Base-by-base conservation (phyloP, 129 eudicot species). In the Smallanthus sonchifolius region DNA sequence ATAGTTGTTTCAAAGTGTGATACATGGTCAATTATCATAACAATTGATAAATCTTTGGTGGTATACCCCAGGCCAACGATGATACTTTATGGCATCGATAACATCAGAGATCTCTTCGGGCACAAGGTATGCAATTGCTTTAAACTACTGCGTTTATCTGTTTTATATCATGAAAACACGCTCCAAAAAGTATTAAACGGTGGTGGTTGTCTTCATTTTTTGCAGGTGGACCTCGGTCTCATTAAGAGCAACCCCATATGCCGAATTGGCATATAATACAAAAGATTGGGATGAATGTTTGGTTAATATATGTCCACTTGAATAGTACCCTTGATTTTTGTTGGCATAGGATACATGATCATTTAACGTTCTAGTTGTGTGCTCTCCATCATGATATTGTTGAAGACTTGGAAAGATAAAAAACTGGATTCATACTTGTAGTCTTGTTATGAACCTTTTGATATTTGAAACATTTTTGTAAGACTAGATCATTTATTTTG, bases 41-140 rank as follows among this genome's bases (percentile, higher is more conserved):
- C 60, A 6, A 19, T 16, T 6, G 37, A 35, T 54, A 45, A 15
- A 55, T 24, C 47, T 20, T 63, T 78, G 57, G 24, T 78, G 57
- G 24, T 73, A 20, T 68, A 49, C n/a, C 61, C 42, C 90, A 88
- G 96, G 84, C 97, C 94, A 4, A 87, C 94, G 14, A 94, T 94
- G 99, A 94, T 94, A 28, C 87, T 94, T 10, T 91, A 91, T 63
- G 97, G 97, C 72, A 82, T 86, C n/a, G 96, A 94, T 64, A 94
- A 94, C 82, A 94, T 94, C 76, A 76, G 99, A 77, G 96, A 94
- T 85, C 97, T 94, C 81, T 90, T 94, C n/a, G 99, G 99, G 17
- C 97, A 86, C 89, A 94, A 94, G 96, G 99, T 94, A 76, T 52
- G n/a, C 32, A 40, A 49, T 24, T 15, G 5, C 38, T 28, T 68